Evolutionary conservation across 257 asterid genomes (phyloP).

Genomic region (Mentha longifolia): DNA sequence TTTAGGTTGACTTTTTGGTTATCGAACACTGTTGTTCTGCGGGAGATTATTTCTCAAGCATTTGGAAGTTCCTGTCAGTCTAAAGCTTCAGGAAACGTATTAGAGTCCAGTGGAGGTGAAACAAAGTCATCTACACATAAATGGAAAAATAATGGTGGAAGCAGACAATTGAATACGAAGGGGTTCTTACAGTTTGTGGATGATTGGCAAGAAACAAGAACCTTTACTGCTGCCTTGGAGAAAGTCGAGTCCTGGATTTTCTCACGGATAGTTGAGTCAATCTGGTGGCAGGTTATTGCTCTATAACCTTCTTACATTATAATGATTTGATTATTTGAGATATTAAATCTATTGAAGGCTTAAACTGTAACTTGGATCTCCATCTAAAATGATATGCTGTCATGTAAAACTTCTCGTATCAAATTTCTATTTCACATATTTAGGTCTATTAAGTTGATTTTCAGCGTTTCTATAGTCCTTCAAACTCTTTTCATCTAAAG

Average conservation of each 20-base stretch:
- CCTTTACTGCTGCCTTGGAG: conserved; percentile 80
- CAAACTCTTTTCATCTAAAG: conserved; percentile 18
- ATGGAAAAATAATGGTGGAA: conserved; percentile 49
- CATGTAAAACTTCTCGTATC: background rate
- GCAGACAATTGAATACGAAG: conserved; percentile 48
- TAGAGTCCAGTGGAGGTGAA: conserved; percentile 53
- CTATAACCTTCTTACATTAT: background rate
- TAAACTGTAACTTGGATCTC: background rate
- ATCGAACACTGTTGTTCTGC: conserved; percentile 82
- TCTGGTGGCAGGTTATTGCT: conserved; percentile 97
- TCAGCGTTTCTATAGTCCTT: conserved; percentile 4
- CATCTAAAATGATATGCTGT: conserved; percentile 8
- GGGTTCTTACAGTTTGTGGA: conserved; percentile 64
- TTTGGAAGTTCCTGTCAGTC: conserved; percentile 79
- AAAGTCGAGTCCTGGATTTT: conserved; percentile 95
- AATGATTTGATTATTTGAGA: conserved; percentile 1
- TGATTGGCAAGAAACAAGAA: conserved; percentile 94
- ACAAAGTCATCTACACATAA: conserved; percentile 40
- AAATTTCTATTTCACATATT: background rate
- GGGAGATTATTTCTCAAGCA: conserved; percentile 79
- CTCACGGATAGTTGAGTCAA: conserved; percentile 87
- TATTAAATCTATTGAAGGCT: conserved; percentile 1
- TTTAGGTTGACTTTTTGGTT: conserved; percentile 90
- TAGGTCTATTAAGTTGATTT: conserved; percentile 23
- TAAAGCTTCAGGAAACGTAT: conserved; percentile 48